These are phyloP conservation scores for Xylariomycetidae sp. DNA, from an alignment of 2,329 filamentous ascomycete genomes.

Conservation along the genomic window DNA sequence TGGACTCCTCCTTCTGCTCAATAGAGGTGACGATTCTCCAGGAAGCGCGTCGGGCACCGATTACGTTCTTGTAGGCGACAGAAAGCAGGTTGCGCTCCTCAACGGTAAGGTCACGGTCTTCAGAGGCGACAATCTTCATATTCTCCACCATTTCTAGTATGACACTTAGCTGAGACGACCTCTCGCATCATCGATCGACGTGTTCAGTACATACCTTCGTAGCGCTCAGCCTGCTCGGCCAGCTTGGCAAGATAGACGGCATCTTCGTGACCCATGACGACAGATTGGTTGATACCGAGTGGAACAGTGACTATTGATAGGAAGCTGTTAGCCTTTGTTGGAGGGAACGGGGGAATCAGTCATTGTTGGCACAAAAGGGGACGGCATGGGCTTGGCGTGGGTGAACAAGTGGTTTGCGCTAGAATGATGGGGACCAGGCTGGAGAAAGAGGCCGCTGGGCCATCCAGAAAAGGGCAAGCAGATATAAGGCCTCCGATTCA, in stretches of 20 bases:
- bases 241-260: conserved; percentile 99
- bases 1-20: conserved; percentile 99
- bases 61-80: conserved; percentile 99
- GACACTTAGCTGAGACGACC: conserved; percentile 11
- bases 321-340: conserved; percentile 7
- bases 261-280: conserved; percentile 98
- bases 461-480: no score
- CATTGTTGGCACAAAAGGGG: no score
- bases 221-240: conserved; percentile 99
- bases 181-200: conserved; percentile 2
- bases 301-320: conserved; percentile 11
- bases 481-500: no score
- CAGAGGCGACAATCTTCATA: conserved; percentile 97
- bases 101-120: conserved; percentile 76
- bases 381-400: no score
- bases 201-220: conserved; percentile 72
- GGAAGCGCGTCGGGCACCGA: conserved; percentile 91
- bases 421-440: no score
- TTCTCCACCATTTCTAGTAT: conserved; percentile 95
- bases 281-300: conserved; percentile 27
- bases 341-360: no score
- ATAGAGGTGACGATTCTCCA: conserved; percentile 99
- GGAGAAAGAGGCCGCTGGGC: no score
- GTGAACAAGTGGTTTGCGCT: no score
- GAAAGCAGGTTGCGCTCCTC: conserved; percentile 97